A percentile compares a stretch with the other conserved stretches of the same genome.
Evolutionary conservation across 1,284 basidiomycete species (phyloP).

Genomic region (Trichosporon faecale): DNA sequence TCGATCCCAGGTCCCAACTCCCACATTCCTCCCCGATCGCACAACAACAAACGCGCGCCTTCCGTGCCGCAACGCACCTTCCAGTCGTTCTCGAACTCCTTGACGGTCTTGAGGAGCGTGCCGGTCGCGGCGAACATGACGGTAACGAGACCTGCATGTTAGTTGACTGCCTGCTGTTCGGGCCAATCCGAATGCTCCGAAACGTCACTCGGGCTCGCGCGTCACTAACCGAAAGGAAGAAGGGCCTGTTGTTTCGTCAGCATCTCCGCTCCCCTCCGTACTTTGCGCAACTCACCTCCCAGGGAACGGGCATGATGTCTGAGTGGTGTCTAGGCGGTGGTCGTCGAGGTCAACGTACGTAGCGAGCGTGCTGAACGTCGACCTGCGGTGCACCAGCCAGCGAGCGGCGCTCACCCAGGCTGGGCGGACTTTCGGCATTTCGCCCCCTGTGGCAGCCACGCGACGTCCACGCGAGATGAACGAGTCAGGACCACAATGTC

Average conservation of each 20-base stretch:
- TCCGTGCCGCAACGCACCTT: slow-evolving; percentile 64
- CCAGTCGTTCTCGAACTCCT: slow-evolving; percentile 76
- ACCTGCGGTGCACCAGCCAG: slow-evolving; percentile 5
- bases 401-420: slow-evolving; percentile 1
- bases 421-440: slow-evolving; percentile 14
- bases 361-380: slow-evolving; percentile 14
- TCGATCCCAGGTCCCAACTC: background rate
- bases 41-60: slow-evolving; percentile 6
- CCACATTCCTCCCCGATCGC: background rate
- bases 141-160: slow-evolving; percentile 68
- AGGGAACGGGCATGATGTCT: slow-evolving; percentile 77
- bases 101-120: slow-evolving; percentile 73
- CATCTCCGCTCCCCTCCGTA: background rate
- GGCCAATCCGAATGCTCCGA: slow-evolving; percentile 1
- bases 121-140: slow-evolving; percentile 84
- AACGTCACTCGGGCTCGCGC: slow-evolving; percentile 7
- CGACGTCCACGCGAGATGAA: background rate
- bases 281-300: slow-evolving; percentile 59
- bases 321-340: slow-evolving; percentile 8
- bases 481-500: background rate
- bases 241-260: slow-evolving; percentile 59
- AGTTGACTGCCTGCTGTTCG: slow-evolving; percentile 14
- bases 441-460: slow-evolving; percentile 12
- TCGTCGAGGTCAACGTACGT: slow-evolving; percentile 4
- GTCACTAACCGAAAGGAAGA: slow-evolving; percentile 75